Base-by-base conservation (phyloP, 75 land plant species). In the Cryptomeria japonica region DNA sequence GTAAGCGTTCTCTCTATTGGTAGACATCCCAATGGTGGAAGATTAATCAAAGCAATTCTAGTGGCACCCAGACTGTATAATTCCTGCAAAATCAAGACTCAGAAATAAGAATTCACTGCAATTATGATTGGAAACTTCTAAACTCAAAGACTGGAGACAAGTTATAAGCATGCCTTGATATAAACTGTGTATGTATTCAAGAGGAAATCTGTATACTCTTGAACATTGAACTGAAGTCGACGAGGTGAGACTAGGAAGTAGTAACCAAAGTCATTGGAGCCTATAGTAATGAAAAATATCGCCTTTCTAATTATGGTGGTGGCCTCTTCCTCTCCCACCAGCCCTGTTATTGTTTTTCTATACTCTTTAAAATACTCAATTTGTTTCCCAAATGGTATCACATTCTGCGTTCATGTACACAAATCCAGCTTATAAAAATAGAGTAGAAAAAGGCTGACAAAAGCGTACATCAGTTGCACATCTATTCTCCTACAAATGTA, bases 301-400 rank as follows among this genome's bases (percentile, higher is more conserved):
- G 90, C 90, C 18, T 83, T 51, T 3, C 37, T 83, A 0, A 89
- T 1, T 8, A 88, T 86, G 15, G 10, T 83, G 41, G 85, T 49
- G 2, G 87, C 90, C 36, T 88, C 79, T 28, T 84, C n/a, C 36
- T 82, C 61, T 38, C 91, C 91, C 34, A 90, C 89, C 44, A 88
- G 18, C 36, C 25, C 25, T 34, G 31, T 41, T 47, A 88, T 8
- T 83, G 80, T 80, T 7, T 53, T 34, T 56, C 83, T 78, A 84
- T 90, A 88, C 12, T 88, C 56, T 32, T 90, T 73, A n/a, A 90
- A 88, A 79, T 73, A 47, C 87, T 87, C 80, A 47, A 90, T 44
- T 86, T 90, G 87, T 44, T 88, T 73, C 75, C 16, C 42, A 38
- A 85, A 46, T 38, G 91, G 86, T 19, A 90, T 70, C 44, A 88